A percentile compares a stretch with the other conserved stretches of the same genome.
Evolutionary conservation across 2,329 filamentous ascomycete genomes (phyloP).

Genomic region (Albifimbria verrucaria): DNA sequence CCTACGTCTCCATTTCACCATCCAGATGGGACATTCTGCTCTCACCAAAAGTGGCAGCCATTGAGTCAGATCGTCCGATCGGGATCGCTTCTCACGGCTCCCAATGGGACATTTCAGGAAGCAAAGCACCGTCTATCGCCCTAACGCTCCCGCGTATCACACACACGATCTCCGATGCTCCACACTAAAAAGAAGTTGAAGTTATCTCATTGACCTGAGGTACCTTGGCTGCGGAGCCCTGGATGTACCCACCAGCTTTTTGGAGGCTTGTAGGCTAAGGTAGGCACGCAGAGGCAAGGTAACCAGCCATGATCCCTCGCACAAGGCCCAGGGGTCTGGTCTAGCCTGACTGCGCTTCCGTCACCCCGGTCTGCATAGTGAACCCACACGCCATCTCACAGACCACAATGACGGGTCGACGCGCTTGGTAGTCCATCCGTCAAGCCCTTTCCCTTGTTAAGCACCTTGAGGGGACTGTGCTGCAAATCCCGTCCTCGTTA

Average conservation of each 20-base stretch:
- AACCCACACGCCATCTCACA: slow-evolving; percentile 28
- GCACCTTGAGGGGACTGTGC: slow-evolving; percentile 3
- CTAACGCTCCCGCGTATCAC: not conserved
- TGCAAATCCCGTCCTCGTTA: slow-evolving; percentile 21
- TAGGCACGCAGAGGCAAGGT: not conserved
- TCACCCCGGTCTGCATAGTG: slow-evolving; percentile 18
- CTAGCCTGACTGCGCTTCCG: slow-evolving; percentile 21
- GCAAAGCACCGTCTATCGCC: not conserved
- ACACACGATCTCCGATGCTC: not conserved
- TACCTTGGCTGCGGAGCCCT: not conserved
- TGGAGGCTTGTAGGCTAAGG: not conserved
- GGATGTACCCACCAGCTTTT: not conserved
- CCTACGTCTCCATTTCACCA: no score
- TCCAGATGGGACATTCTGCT: no score
- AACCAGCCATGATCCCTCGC: slow-evolving; percentile 7
- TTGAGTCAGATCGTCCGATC: no score
- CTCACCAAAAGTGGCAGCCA: no score
- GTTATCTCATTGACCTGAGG: not conserved
- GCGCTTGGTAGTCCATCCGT: slow-evolving; percentile 19
- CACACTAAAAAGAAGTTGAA: not conserved
- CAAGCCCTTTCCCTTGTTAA: not conserved
- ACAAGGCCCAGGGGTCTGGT: slow-evolving; percentile 16
- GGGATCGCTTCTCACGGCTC: no score
- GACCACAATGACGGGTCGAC: slow-evolving; percentile 23
- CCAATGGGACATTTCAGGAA: not conserved